phyloP scores from a whole-genome alignment of 2,329 filamentous ascomycete species.

The Leptographium lundbergii region DNA sequence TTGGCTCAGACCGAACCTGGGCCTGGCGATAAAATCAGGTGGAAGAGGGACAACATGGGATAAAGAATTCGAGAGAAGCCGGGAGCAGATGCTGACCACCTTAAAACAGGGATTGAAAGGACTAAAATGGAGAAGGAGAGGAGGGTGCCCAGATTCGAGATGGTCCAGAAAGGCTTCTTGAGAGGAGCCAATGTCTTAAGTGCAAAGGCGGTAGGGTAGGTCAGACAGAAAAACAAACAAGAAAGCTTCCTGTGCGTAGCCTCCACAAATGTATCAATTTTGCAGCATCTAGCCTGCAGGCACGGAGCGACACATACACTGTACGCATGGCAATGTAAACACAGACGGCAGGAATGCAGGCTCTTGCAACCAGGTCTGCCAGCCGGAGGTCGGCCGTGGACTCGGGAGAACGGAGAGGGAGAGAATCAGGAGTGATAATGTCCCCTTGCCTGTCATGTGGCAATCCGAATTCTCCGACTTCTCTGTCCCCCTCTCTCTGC shows the following conservation, averaged over 20 bases:
- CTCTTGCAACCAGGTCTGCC: background rate
- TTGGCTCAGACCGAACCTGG: background rate
- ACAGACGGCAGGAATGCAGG: background rate
- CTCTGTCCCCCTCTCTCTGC: background rate
- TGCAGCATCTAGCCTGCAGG: background rate
- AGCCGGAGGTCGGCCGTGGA: background rate
- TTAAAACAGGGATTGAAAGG: background rate
- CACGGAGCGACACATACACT: background rate
- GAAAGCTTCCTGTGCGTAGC: background rate
- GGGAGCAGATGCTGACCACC: background rate
- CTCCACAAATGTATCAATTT: background rate
- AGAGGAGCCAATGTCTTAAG: background rate
- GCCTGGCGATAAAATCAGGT: background rate
- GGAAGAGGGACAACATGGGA: background rate
- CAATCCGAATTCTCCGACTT: background rate
- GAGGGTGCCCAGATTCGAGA: background rate
- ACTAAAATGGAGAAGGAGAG: background rate
- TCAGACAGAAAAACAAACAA: conserved; percentile 1
- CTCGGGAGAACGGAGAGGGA: background rate
- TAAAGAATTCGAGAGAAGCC: background rate
- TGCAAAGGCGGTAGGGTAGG: background rate
- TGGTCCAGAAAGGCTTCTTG: background rate
- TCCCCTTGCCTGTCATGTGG: background rate
- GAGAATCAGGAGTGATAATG: background rate
- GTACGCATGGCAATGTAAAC: background rate